Conservation (phyloP, 2,329 filamentous ascomycete species). For the Pyricularia sp. region DNA sequence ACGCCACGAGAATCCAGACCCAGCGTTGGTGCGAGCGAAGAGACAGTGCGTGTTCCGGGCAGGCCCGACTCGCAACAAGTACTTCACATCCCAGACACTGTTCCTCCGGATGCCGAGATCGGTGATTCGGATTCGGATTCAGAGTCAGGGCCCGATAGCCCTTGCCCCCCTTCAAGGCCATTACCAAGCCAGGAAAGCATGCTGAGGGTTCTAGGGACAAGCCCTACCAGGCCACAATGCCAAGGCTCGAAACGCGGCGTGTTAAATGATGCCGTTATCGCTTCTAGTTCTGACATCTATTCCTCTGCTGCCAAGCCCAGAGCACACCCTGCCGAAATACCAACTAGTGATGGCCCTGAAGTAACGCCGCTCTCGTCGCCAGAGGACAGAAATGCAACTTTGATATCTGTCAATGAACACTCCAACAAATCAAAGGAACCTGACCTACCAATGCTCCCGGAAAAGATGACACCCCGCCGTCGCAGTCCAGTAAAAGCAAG, state of each 20-base stretch:
- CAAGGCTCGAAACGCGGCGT: background rate
- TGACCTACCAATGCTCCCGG: background rate
- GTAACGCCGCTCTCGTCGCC: constrained; percentile 12
- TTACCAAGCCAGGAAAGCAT: background rate
- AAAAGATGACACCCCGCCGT: background rate
- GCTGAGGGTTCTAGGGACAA: background rate
- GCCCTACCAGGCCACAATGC: background rate
- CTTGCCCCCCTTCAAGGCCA: background rate
- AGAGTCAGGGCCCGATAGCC: background rate
- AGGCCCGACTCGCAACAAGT: background rate
- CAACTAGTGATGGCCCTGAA: constrained; percentile 6
- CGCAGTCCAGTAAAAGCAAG: background rate
- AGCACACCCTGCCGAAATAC: background rate
- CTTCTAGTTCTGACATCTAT: background rate
- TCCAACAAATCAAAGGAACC: background rate
- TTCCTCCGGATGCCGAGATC: background rate
- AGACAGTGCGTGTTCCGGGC: background rate
- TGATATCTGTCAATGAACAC: background rate
- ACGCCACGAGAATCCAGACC: background rate
- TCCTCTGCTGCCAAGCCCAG: background rate
- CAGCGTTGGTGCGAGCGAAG: background rate
- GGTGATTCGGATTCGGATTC: constrained; percentile 3
- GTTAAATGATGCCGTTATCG: background rate
- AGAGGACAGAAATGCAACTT: constrained; percentile 5
- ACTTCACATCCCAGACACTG: background rate